These are phyloP conservation scores for Tolypocladium guangdongense DNA, from an alignment of 2,329 filamentous ascomycete genomes.

Conservation along the genomic window DNA sequence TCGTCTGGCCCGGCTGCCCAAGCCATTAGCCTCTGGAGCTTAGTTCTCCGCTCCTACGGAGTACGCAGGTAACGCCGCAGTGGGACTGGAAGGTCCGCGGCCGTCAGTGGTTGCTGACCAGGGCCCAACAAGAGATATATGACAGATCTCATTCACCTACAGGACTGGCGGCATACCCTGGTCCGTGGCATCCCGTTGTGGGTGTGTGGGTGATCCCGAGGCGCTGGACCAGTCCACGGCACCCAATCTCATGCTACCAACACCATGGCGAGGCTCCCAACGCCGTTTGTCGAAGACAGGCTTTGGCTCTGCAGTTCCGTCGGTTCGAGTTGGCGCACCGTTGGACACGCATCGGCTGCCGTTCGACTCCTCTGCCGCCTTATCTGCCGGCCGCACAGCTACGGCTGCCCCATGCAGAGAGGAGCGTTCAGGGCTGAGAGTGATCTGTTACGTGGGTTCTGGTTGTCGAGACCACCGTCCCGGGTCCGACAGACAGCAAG, in stretches of 20 bases:
- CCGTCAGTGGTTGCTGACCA: slow-evolving; percentile 4
- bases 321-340: not conserved
- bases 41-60: slow-evolving; percentile 1
- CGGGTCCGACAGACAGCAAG: not conserved
- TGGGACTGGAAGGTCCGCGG: slow-evolving; percentile 4
- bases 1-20: not conserved
- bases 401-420: not conserved
- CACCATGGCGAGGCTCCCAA: slow-evolving; percentile 2
- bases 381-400: not conserved
- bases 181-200: slow-evolving; percentile 3
- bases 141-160: slow-evolving; percentile 15
- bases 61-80: slow-evolving; percentile 4
- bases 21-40: not conserved
- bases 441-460: not conserved
- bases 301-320: not conserved
- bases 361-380: not conserved
- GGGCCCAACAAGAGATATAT: slow-evolving; percentile 9
- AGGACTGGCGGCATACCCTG: slow-evolving; percentile 8
- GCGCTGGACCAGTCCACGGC: slow-evolving; percentile 13
- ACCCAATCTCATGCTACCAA: slow-evolving; percentile 4
- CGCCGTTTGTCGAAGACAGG: not conserved
- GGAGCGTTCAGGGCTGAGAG: not conserved
- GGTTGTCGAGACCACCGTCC: not conserved
- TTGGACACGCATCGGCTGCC: not conserved
- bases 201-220: slow-evolving; percentile 16